Evolutionary conservation across 2,329 filamentous ascomycete genomes (phyloP), one percentile per base, ranked within the genome.

Genomic region (Calcarisporium arbuscula): DNA sequence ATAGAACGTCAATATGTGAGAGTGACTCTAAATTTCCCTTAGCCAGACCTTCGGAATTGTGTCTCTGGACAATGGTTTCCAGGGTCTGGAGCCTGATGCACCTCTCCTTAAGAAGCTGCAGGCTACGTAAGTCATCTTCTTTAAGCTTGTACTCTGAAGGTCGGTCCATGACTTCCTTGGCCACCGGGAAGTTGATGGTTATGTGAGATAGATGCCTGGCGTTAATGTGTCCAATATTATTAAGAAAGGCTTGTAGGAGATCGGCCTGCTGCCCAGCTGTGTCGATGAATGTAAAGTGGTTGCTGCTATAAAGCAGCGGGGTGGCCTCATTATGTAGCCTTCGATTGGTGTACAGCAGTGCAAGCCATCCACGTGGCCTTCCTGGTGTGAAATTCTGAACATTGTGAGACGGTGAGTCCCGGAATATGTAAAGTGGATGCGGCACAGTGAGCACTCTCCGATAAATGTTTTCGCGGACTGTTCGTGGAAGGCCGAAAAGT

Each of bases 321-420:
- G 18, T 29, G 20, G 32, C 32, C 26, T 35, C 32, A 12, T 22
- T 8, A 19, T 16, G 12, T 29, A 35, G 16, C 18, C 23, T 25
- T 9, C 32, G 32, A 19, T 30, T 35, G 10, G 32, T 22, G 20
- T 29, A 22, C 9, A 35, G 26, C 26, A 35, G n/a, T 16, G 32
- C 26, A 11, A 35, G 32, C 32, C 32, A 35, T 14, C 19, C 25
- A 14, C 6, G 16, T 21, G 32, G 26, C 12, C 18, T 29, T 8
- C n/a, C 26, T 11, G 32, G 32, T 10, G 19, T 27, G 20, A 35
- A 35, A 16, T 12, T n/a, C 28, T n/a, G n/a, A n/a, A n/a, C n/a
- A n/a, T n/a, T n/a, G n/a, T n/a, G n/a, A n/a, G n/a, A n/a, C n/a
- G n/a, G n/a, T n/a, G n/a, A n/a, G n/a, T n/a, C n/a, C n/a, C n/a